These are phyloP conservation scores for Pyrus hybrid DNA, from an alignment of 331 rosid species.

Conservation along the genomic window DNA sequence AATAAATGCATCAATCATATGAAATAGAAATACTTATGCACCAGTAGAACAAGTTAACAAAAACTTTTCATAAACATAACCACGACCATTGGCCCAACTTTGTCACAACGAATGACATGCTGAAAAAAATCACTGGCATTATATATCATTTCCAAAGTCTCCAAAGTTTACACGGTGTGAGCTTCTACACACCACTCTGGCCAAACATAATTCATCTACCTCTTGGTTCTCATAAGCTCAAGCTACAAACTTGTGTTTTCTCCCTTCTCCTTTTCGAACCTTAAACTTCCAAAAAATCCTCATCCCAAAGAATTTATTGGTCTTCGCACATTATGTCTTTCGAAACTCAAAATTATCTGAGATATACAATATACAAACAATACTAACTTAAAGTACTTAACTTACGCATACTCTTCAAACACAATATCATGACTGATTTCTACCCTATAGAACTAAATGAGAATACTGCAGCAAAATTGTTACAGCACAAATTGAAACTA, in stretches of 20 bases:
- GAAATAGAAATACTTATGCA: neutral
- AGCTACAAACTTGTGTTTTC: neutral
- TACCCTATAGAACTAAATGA: neutral
- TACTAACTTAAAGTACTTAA: neutral
- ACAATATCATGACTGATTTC: too few species aligned
- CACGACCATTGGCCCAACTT: neutral
- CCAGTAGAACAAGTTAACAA: constrained; percentile 5
- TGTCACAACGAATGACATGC: neutral
- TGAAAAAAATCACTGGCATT: neutral
- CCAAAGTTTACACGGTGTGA: neutral
- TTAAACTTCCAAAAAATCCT: neutral
- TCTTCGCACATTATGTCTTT: neutral
- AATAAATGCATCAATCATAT: neutral
- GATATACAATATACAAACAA: neutral
- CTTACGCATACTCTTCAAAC: neutral
- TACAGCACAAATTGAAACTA: constrained; percentile 2
- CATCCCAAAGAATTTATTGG: neutral
- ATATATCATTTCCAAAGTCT: neutral
- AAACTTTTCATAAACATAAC: neutral
- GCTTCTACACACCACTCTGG: neutral
- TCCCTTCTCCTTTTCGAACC: neutral
- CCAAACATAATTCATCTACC: neutral
- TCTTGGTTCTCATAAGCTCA: neutral
- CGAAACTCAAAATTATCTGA: neutral
- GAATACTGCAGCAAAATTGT: neutral